Conservation (phyloP, 768 basidiomycete genomes). For the Dacryopinax spathularia region DNA sequence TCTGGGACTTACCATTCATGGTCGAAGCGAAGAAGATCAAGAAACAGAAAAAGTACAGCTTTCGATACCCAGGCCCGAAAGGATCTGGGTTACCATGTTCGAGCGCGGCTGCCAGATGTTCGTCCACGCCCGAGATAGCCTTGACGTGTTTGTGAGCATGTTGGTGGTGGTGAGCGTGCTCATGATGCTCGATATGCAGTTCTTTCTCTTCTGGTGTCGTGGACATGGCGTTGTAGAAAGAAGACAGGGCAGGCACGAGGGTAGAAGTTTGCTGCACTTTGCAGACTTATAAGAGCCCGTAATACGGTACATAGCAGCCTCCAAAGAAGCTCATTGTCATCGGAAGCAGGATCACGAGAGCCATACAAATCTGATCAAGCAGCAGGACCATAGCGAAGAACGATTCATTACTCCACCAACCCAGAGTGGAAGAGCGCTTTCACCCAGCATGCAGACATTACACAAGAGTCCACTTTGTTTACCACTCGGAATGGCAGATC, state of each 20-base stretch:
- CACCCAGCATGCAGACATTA: no score
- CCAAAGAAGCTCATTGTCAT: neutral
- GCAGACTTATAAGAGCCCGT: neutral
- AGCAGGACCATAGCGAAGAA: neutral
- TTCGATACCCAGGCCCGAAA: neutral
- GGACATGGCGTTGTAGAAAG: neutral
- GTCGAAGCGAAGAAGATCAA: neutral
- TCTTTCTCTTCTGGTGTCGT: neutral
- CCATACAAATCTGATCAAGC: neutral
- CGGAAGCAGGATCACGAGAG: neutral
- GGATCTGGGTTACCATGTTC: neutral
- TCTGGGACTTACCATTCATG: neutral
- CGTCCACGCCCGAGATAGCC: neutral
- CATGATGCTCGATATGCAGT: neutral
- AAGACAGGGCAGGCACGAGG: neutral
- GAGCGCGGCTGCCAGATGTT: neutral
- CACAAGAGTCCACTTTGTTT: no score
- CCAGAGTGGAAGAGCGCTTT: neutral
- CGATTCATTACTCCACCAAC: neutral
- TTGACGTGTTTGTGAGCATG: neutral
- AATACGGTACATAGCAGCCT: neutral
- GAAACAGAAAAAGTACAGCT: neutral
- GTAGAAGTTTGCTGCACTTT: neutral
- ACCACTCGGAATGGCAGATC: no score
- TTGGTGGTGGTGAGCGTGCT: neutral